Evolutionary conservation across 176 grass and related monocot species (phyloP), one percentile per base, ranked within the genome.

Genomic region (Eragrostis nindensis): DNA sequence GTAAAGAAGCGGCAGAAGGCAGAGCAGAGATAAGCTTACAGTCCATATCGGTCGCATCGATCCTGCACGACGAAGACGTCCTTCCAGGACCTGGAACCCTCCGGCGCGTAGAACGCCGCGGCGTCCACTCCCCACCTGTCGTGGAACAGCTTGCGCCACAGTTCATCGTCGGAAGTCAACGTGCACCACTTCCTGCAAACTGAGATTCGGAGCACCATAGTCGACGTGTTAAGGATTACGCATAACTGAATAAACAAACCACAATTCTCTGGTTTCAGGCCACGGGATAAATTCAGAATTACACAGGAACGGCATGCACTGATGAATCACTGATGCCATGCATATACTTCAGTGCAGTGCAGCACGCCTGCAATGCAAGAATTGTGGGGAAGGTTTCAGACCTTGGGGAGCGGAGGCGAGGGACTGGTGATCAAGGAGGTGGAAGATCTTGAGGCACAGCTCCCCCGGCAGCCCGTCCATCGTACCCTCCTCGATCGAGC

Each of bases 131-230:
- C 92, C 95, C 95, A 93, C 59, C 90, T 72, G 53, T 80, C 83
- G 71, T 49, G 81, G 78, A 98, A 98, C 56, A 98, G 78, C 50
- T 84, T 72, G n/a, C 70, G 81, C 92, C 95, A 98, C 50, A 93
- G 85, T 26, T 74, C 90, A 66, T 93, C 84, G 21, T 95, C 90
- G 57, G 88, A 94, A 69, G 88, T 64, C 84, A 98, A 84, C 76
- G 50, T 49, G 54, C 46, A 89, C 95, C 95, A 98, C 80, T 87
- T 95, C 66, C 87, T 91, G 92, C 92, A 94, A 40, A 98, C 92
- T 98, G 19, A 8, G 67, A 49, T 21, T 68, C 1, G 32, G 55
- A 72, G 32, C 64, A 76, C 66, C 71, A 45, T 2, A 43, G 3
- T 26, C 38, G 8, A n/a, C n/a, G 18, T 32, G 67, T 82, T 52